Base-by-base conservation (phyloP, 1,284 basidiomycete genomes). In the Xerocomus tenax region DNA sequence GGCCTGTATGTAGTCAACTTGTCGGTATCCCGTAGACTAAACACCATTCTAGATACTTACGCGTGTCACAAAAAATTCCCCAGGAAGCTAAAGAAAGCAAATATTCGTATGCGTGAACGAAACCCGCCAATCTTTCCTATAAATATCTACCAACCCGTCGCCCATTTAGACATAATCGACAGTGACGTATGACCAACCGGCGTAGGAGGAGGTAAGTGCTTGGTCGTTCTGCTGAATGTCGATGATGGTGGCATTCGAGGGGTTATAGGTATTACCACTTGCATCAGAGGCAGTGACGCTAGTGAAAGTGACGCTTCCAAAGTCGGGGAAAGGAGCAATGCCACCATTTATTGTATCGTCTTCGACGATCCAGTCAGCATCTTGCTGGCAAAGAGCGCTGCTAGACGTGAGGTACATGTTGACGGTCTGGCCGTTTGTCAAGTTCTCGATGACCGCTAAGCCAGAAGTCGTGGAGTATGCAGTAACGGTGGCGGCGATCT, bases 281-380 rank as follows among this genome's bases (percentile, higher is more conserved):
- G 4, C 9, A 29, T 29, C 28, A 29, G 28, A 29, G 28, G 58
- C 61, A 26, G 28, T 48, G 3, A 58, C 58, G 7, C 32, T 15
- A 1, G 1, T 21, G 52, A 64, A 64, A 3, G 45, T 50, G 28
- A 61, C 46, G 8, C 39, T 57, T 12, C 58, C 47, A 51, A 61
- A 62, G 51, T 61, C 15, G 13, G 46, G 46, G 2, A 61, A 45
- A 2, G 53, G 38, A 18, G 55, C 55, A 8, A 30, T 40, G 1
- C 0, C 0, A 19, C 32, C 38, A 12, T 23, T 16, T 18, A 46
- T 9, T 16, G 50, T 21, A 43, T 54, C 51, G 49, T 60, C 60
- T 12, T 64, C 62, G 7, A 61, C 48, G 28, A 61, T 61, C 62
- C 60, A 64, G 39, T 64, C 60, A 7, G 53, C 60, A 12, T 53